Evolutionary conservation across 2,329 filamentous ascomycete species (phyloP), one percentile per base, ranked within the genome.

Genomic region (Fusarium clavum): DNA sequence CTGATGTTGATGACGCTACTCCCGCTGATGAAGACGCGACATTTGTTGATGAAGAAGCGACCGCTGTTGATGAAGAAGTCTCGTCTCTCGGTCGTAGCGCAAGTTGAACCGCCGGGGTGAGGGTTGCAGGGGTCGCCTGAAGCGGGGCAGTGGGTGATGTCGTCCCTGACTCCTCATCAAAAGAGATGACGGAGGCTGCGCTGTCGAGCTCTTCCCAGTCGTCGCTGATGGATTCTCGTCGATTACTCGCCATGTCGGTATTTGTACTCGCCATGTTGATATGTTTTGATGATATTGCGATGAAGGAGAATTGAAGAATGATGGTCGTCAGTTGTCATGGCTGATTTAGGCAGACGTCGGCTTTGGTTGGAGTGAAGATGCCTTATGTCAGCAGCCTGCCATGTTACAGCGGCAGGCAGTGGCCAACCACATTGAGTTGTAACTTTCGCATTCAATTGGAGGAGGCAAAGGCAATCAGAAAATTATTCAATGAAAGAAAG

Each of bases 191-290:
- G 1, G 73, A 75, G 1, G 63, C 54, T 8, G 60, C 61, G 22
- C 57, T 64, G 3, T 74, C 67, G 8, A 75, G 44, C 44, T 75
- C 71, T 4, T 65, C 52, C 73, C 73, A 75, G 55, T 74, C 73
- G 24, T 75, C 73, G 24, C 61, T 45, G 3, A 75, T 73, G 18
- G 69, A 57, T 11, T 46, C 49, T n/a, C 22, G 41, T 8, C 25
- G 44, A 4, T 38, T 14, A 1, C 49, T 45, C 1, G 66, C 20
- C 70, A 75, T 73, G 34, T n/a, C 6, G 18, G 0, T 38, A 38
- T 6, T n/a, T 38, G 1, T 12, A n/a, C 18, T 38, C 10, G 6
- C 3, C 34, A 38, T 47, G 32, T 18, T 47, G 25, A 25, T 0
- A 5, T 12, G 24, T 5, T 6, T 25, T 2, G 11, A 3, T 7